Evolutionary conservation across 805 yeast genomes (phyloP), one percentile per base, ranked within the genome.

Genomic region (Hemisphaericaspora nanyangensis): DNA sequence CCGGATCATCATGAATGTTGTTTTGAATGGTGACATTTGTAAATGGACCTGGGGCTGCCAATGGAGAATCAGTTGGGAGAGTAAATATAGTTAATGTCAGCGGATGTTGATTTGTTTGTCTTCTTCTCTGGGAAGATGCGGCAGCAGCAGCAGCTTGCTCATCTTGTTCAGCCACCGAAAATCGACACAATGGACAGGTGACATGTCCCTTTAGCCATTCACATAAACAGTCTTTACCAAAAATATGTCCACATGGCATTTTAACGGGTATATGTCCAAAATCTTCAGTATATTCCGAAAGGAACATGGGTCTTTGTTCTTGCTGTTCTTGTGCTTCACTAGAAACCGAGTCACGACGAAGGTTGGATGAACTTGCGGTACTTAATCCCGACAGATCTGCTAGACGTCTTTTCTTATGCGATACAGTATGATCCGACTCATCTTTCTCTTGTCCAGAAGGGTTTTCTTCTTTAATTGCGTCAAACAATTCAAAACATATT

Each of bases 101-200:
- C 8, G 26, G 26, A 8, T 8, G 26, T 22, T 22, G 26, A 22
- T 22, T 22, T 3, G 26, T 8, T 22, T 22, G 26, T 22, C 26
- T 22, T 30, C 51, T 37, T 8, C 24, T 31, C 16, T 24, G 31
- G 16, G 17, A 24, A 10, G 31, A 16, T 16, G 15, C 19, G 16
- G 29, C 8, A 6, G 33, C 26, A 17, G 35, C n/a, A 5, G 35
- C 17, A 29, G 15, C 17, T 8, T 32, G 15, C 31, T 36, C 32
- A n/a, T 17, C 32, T 15, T 44, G 32, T 70, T 43, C 60, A 10
- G 47, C 50, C 2, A 83, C 65, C 16, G 72, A 65, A 13, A 68
- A 68, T 42, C 98, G 78, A 57, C 99, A 91, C 34, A 91, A 61
- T 0, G 99, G 99, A 57, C 98, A 90, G 2, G 87, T 77, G 22